Base-by-base conservation (phyloP, 1,284 basidiomycete genomes). In the Trichosporon sp. region DNA sequence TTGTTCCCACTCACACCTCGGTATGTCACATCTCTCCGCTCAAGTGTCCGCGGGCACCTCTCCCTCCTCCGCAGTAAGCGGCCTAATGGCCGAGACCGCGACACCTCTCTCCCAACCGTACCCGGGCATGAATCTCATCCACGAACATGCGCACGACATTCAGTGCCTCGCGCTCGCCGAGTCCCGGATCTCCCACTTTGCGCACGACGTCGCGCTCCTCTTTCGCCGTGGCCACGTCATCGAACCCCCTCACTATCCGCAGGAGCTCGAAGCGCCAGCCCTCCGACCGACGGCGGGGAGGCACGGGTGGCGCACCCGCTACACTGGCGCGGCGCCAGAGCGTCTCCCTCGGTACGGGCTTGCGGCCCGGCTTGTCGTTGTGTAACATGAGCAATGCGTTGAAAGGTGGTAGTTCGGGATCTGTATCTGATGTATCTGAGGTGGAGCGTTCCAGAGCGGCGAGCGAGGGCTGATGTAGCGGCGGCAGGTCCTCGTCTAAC, bases 131-230 rank as follows among this genome's bases (percentile, higher is more conserved):
- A 10, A 63, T 63, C 59, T 63, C 59, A 12, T 63, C 59, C 19
- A 63, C 32, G 16, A 35, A 63, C 59, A 35, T 63, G 59, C 59
- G 59, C 59, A 35, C 59, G 16, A 63, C 59, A 16, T 35, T 35
- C 4, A 63, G 59, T 21, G 59, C 59, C 31, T 63, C 59, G 59
- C 59, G 59, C 35, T 63, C 59, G 3, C 59, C 59, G 6, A 63
- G 32, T 1, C 14, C 59, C 12, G 31, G 26, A 12, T 35, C 59
- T 11, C 31, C 59, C 1, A 63, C 16, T 31, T 35, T 35, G 31
- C 59, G 59, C 32, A 32, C 31, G 19, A 19, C 59, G 14, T 35
- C 59, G 32, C 31, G 32, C 32, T 32, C 59, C 59, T 63, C 59
- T 10, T 31, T 7, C 16, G 59, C 59, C 31, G 31, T 37, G 14